Base-by-base conservation (phyloP, 345 rosid genomes). In the Linum lewisii region DNA sequence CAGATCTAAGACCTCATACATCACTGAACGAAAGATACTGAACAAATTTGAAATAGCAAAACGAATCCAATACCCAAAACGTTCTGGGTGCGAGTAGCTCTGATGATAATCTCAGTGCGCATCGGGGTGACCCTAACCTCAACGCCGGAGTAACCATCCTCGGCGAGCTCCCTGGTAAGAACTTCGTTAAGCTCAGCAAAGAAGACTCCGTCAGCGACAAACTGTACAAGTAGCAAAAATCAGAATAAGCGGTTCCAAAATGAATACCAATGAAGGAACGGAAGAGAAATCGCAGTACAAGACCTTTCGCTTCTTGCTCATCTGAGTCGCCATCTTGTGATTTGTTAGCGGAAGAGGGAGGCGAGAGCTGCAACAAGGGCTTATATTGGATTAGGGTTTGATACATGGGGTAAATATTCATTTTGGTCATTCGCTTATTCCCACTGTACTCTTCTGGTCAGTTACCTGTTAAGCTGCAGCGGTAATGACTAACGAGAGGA, bases 41-140 rank as follows among this genome's bases (percentile, higher is more conserved):
- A 52, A 21, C 0, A 52, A 52, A 5, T 5, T 20, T 19, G 20
- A 52, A 24, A 13, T 51, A 0, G 10, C 6, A 66, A 15, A 23
- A 1, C 0, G 1, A 23, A 1, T 23, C 6, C 18, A 4, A 26
- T 44, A 74, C 78, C 71, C 24, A 74, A 70, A 50, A 74, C 74
- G 21, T 66, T 69, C 38, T 69, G 78, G 13, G 71, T 62, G 10
- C 71, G 66, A 34, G 78, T 74, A 21, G 78, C 78, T 44, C 74
- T 54, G 60, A 69, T 74, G 67, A 74, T 65, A 55, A 74, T 74
- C 57, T 74, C 77, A 14, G 78, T 69, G 2, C 68, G 62, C 78
- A 69, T 62, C 0, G 78, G 78, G 2, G 71, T 66, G 32, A 69
- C 69, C 68, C 74, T 62, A 66, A 74, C 71, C 51, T 69, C 78